phyloP scores from a whole-genome alignment of 768 basidiomycete genomes.

The Boletus bicolor region DNA sequence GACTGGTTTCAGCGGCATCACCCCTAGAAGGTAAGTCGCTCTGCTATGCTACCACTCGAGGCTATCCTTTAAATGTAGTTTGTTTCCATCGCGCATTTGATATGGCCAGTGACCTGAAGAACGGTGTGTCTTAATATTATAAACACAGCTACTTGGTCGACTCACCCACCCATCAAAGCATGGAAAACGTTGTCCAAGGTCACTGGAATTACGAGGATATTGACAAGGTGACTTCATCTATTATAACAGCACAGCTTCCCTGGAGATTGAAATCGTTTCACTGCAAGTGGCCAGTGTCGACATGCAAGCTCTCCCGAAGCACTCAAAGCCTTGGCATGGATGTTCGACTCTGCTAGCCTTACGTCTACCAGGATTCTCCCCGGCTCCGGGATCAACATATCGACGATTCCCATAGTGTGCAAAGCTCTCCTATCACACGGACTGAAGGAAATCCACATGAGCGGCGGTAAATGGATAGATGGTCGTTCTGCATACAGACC shows the following conservation, averaged over 20 bases:
- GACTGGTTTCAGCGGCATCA: slow-evolving; percentile 54
- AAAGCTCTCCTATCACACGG: slow-evolving; percentile 51
- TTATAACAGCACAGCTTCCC: neutral
- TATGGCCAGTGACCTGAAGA: slow-evolving; percentile 54
- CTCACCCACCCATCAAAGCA: slow-evolving; percentile 15
- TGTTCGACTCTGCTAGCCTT: slow-evolving; percentile 32
- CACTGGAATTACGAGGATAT: slow-evolving; percentile 65
- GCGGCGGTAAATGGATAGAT: slow-evolving; percentile 63
- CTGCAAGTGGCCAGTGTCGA: slow-evolving; percentile 50
- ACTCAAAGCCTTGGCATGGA: slow-evolving; percentile 38
- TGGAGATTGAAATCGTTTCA: neutral
- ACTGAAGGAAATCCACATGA: slow-evolving; percentile 69
- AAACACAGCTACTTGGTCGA: neutral
- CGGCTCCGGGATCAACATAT: slow-evolving; percentile 69
- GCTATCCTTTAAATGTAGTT: slow-evolving; percentile 38
- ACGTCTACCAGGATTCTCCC: slow-evolving; percentile 49
- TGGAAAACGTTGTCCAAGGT: slow-evolving; percentile 49
- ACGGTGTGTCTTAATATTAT: slow-evolving; percentile 39
- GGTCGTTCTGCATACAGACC: slow-evolving; percentile 50
- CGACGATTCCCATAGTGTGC: slow-evolving; percentile 50
- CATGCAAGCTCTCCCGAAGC: slow-evolving; percentile 39
- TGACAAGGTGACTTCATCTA: slow-evolving; percentile 60
- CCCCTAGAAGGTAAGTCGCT: slow-evolving; percentile 56
- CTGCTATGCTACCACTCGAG: neutral
- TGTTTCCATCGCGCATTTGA: slow-evolving; percentile 82